These are phyloP conservation scores for Paraphoma chrysanthemicola DNA, from an alignment of 2,329 filamentous ascomycete species.

Conservation along the genomic window DNA sequence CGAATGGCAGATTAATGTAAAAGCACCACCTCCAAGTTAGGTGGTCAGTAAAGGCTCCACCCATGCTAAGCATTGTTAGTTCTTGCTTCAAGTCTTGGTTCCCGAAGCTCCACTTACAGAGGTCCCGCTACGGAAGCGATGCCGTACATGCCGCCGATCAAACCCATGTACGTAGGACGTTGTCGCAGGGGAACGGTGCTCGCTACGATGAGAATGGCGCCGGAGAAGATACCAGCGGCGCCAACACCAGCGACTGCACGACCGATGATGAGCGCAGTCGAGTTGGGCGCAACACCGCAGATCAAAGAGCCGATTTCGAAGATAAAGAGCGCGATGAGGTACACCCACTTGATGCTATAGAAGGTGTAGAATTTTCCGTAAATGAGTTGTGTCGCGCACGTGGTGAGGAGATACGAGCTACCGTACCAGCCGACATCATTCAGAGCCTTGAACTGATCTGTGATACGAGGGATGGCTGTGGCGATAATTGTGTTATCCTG, in stretches of 20 bases:
- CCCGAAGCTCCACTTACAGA: slow-evolving; percentile 38
- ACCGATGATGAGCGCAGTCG: slow-evolving; percentile 58
- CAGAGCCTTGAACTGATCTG: slow-evolving; percentile 55
- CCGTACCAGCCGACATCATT: slow-evolving; percentile 57
- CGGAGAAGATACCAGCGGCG: slow-evolving; percentile 58
- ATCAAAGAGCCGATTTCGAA: slow-evolving; percentile 62
- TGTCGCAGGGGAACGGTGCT: slow-evolving; percentile 54
- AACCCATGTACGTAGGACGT: slow-evolving; percentile 57
- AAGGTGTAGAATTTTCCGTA: slow-evolving; percentile 55
- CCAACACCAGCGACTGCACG: slow-evolving; percentile 60
- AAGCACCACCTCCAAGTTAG: slow-evolving; percentile 58
- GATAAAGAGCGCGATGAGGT: slow-evolving; percentile 52
- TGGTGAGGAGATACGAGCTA: slow-evolving; percentile 51
- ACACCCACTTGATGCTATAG: slow-evolving; percentile 57
- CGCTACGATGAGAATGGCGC: slow-evolving; percentile 57
- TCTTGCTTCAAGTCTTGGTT: slow-evolving; percentile 10
- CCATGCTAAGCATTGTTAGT: slow-evolving; percentile 46
- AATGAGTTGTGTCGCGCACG: slow-evolving; percentile 49
- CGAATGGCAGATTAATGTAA: slow-evolving; percentile 59
- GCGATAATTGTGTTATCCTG: slow-evolving; percentile 58
- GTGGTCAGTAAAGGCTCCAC: slow-evolving; percentile 55
- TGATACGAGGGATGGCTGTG: slow-evolving; percentile 57
- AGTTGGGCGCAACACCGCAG: slow-evolving; percentile 59
- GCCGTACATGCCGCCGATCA: slow-evolving; percentile 59
- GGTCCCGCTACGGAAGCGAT: slow-evolving; percentile 58